A percentile compares a stretch with the other conserved stretches of the same genome.
Evolutionary conservation across 2,329 filamentous ascomycete genomes (phyloP).

Genomic region (Paraconiothyrium sp.): DNA sequence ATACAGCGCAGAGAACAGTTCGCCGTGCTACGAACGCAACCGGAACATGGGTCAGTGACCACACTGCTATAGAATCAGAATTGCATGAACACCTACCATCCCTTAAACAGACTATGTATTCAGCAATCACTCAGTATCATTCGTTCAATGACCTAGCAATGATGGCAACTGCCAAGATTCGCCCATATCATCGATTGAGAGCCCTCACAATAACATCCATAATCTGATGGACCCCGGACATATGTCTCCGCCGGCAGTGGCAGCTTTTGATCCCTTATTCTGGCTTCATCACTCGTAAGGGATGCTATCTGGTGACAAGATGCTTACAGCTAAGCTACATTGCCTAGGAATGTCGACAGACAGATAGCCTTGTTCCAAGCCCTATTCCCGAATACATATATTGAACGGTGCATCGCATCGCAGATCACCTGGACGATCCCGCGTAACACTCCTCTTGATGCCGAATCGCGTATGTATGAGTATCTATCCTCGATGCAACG

Average conservation of each 20-base stretch:
- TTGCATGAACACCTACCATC: neutral
- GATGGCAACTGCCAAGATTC: slow-evolving; percentile 12
- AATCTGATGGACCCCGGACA: slow-evolving; percentile 63
- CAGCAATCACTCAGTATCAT: slow-evolving; percentile 16
- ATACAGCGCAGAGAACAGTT: slow-evolving; percentile 1
- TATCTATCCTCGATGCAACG: neutral
- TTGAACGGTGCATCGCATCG: slow-evolving; percentile 44
- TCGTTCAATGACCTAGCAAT: slow-evolving; percentile 26
- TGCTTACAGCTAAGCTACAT: neutral
- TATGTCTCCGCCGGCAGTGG: slow-evolving; percentile 73
- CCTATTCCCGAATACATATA: slow-evolving; percentile 46
- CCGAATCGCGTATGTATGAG: slow-evolving; percentile 53
- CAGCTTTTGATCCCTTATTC: slow-evolving; percentile 67
- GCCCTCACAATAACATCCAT: slow-evolving; percentile 28
- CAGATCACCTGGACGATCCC: slow-evolving; percentile 46
- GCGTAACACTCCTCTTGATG: slow-evolving; percentile 51
- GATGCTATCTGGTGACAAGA: neutral
- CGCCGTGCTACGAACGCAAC: neutral
- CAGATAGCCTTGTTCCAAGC: slow-evolving; percentile 79
- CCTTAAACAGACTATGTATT: neutral
- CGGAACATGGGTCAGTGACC: neutral
- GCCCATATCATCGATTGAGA: slow-evolving; percentile 20
- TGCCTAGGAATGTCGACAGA: slow-evolving; percentile 26
- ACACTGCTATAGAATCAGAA: neutral
- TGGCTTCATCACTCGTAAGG: slow-evolving; percentile 62